phyloP scores from a whole-genome alignment of 2,329 filamentous ascomycete genomes.

The Aspergillus hortae region DNA sequence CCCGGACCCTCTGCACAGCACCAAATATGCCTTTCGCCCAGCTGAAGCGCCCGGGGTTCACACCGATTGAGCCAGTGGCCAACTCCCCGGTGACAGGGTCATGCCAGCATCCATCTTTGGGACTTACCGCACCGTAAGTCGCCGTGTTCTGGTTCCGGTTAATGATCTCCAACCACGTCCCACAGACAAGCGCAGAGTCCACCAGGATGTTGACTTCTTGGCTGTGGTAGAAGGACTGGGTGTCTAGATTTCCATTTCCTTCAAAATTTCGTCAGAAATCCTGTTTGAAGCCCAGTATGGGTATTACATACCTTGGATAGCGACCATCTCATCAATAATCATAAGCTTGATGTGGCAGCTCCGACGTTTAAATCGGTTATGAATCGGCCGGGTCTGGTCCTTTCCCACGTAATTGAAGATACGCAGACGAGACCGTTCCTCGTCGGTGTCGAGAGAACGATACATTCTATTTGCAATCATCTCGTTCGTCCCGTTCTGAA shows the following conservation, averaged over 20 bases:
- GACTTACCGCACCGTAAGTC: conserved; percentile 52
- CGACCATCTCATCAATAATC: conserved; percentile 66
- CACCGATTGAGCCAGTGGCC: conserved; percentile 50
- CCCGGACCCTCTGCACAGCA: conserved; percentile 56
- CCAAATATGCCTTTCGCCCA: conserved; percentile 59
- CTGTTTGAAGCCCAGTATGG: neutral
- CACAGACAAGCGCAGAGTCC: conserved; percentile 61
- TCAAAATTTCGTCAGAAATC: neutral
- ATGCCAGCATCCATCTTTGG: conserved; percentile 61
- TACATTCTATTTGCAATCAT: conserved; percentile 63
- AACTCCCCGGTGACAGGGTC: conserved; percentile 47
- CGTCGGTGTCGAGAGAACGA: conserved; percentile 50
- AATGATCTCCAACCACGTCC: conserved; percentile 59
- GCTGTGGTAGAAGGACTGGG: conserved; percentile 73
- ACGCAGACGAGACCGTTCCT: conserved; percentile 51
- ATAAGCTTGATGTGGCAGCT: conserved; percentile 76
- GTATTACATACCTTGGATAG: conserved; percentile 53
- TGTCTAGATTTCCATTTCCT: conserved; percentile 74
- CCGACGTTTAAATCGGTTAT: conserved; percentile 62
- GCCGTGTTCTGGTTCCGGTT: conserved; percentile 65
- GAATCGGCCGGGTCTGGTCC: conserved; percentile 66
- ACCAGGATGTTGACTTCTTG: conserved; percentile 76
- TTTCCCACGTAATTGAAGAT: conserved; percentile 71
- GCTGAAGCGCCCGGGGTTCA: conserved; percentile 53
- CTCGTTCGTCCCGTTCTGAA: conserved; percentile 73